A percentile compares a stretch with the other conserved stretches of the same genome.
These are phyloP conservation scores for Candida adriatica DNA, from an alignment of 805 yeast genomes.

Conservation along the genomic window DNA sequence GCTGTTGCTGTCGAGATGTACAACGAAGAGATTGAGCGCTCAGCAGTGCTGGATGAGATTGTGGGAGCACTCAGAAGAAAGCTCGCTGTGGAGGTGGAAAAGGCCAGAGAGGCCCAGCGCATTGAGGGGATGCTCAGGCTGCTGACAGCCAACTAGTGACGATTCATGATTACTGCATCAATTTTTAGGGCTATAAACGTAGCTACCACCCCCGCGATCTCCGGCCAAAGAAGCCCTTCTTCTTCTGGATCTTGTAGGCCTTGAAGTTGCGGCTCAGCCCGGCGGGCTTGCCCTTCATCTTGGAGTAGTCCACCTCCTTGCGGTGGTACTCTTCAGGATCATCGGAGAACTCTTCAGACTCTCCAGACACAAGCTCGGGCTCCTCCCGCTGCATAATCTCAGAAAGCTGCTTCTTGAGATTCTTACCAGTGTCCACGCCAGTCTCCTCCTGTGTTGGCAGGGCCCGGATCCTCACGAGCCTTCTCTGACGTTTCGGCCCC, in stretches of 20 bases:
- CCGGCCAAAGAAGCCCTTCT: constrained; percentile 33
- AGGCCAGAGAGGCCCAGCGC: constrained; percentile 81
- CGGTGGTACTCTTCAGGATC: constrained; percentile 13
- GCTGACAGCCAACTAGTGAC: constrained; percentile 41
- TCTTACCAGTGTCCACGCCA: constrained; percentile 22
- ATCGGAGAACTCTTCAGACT: constrained; percentile 19
- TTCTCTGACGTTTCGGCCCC: constrained; percentile 27
- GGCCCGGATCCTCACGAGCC: constrained; percentile 22
- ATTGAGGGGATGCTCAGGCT: constrained; percentile 92
- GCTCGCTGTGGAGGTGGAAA: constrained; percentile 61
- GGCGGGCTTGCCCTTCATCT: constrained; percentile 28
- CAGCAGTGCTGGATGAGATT: constrained; percentile 72
- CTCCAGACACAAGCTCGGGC: constrained; percentile 18
- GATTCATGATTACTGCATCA: background rate
- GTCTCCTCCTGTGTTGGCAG: constrained; percentile 26
- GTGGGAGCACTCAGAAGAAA: constrained; percentile 53
- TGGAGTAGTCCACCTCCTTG: constrained; percentile 18
- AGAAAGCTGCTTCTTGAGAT: constrained; percentile 19
- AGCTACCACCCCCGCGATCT: constrained; percentile 22
- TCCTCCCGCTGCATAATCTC: constrained; percentile 10
- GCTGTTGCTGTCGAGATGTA: constrained; percentile 70
- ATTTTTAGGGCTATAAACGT: background rate
- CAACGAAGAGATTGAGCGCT: constrained; percentile 61
- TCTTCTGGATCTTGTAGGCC: constrained; percentile 41
- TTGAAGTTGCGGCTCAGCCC: constrained; percentile 34